Evolutionary conservation across 208 protist genomes (phyloP), one percentile per base, ranked within the genome.

Genomic region (Leishmania tropica): DNA sequence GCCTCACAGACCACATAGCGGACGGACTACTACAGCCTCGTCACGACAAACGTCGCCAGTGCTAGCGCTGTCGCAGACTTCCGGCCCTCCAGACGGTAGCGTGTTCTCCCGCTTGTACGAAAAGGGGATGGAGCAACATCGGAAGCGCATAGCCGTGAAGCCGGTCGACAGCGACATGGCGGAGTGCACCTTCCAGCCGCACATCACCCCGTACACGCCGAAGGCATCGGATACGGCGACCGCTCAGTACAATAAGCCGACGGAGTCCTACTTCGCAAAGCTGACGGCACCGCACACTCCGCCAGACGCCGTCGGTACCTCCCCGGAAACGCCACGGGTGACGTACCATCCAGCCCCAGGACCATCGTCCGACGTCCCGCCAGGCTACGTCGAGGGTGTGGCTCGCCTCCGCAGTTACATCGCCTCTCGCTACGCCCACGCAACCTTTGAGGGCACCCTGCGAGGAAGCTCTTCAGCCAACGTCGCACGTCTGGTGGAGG

Each of bases 311-410:
- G 56, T 91, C 40, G 83, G 75, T 19, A 47, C 85, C 35, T 73
- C 84, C 28, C 88, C 87, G 11, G 67, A 81, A 53, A 97, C 92
- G 31, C 88, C 92, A 10, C 89, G 83, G 17, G 92, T 95, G 47
- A 76, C 79, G 42, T 88, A 90, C 48, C 90, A 87, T 24, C 84
- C 85, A 13, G 88, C 94, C 0, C 89, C 82, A 21, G 92, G 92
- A 6, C 94, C 92, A 4, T 95, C 94, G 0, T 45, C 87, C 3
- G 85, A 70, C 78, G 92, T 97, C 4, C 94, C 94, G 15, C 24
- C 88, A 1, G 92, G 94, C 37, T 97, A 97, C 67, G 90, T 97
- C 6, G 92, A 95, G 75, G 92, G 88, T 0, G 94, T 97, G 19
- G 94, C 92, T 42, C 89, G 92, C 5, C 87, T 93, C 10, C 87